Percentiles rank a stretch among this genome's conserved stretches.
These are phyloP conservation scores for Cladophialophora yegresii DNA, from an alignment of 2,329 filamentous ascomycete species.

Conservation along the genomic window DNA sequence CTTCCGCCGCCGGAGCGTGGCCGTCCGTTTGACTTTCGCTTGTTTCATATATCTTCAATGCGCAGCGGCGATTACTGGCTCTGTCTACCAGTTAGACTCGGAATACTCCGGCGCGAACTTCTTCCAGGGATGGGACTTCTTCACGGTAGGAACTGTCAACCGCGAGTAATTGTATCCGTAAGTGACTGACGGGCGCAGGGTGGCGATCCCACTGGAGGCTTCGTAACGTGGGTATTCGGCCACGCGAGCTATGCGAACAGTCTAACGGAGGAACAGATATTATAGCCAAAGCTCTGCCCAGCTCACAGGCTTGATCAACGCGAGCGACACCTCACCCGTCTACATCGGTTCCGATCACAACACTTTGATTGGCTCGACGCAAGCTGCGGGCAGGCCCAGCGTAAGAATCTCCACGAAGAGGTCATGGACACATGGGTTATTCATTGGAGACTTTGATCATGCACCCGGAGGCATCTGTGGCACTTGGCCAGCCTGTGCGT, in stretches of 20 bases:
- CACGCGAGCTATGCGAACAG: slow-evolving; percentile 13
- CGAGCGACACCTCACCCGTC: slow-evolving; percentile 33
- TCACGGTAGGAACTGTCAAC: slow-evolving; percentile 33
- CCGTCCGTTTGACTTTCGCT: slow-evolving; percentile 14
- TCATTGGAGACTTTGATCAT: slow-evolving; percentile 43
- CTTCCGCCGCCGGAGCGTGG: background rate
- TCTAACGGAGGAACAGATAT: slow-evolving; percentile 34
- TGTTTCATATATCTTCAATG: slow-evolving; percentile 27
- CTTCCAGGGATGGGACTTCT: slow-evolving; percentile 47
- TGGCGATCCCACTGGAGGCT: slow-evolving; percentile 44
- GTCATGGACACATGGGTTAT: slow-evolving; percentile 41
- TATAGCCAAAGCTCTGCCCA: slow-evolving; percentile 38
- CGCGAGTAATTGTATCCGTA: background rate
- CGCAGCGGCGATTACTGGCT: slow-evolving; percentile 25
- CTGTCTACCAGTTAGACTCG: slow-evolving; percentile 31
- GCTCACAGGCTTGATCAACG: slow-evolving; percentile 31
- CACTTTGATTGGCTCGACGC: slow-evolving; percentile 25
- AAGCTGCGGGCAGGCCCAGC: slow-evolving; percentile 38
- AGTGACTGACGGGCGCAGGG: slow-evolving; percentile 26
- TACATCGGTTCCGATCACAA: slow-evolving; percentile 42
- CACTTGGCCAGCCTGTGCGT: slow-evolving; percentile 43
- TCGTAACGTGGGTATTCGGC: slow-evolving; percentile 41
- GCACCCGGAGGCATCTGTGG: slow-evolving; percentile 43
- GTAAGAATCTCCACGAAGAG: slow-evolving; percentile 40
- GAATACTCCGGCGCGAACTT: slow-evolving; percentile 42